Base-by-base conservation (phyloP, 768 basidiomycete genomes). In the Coprinopsis strossmayeri region DNA sequence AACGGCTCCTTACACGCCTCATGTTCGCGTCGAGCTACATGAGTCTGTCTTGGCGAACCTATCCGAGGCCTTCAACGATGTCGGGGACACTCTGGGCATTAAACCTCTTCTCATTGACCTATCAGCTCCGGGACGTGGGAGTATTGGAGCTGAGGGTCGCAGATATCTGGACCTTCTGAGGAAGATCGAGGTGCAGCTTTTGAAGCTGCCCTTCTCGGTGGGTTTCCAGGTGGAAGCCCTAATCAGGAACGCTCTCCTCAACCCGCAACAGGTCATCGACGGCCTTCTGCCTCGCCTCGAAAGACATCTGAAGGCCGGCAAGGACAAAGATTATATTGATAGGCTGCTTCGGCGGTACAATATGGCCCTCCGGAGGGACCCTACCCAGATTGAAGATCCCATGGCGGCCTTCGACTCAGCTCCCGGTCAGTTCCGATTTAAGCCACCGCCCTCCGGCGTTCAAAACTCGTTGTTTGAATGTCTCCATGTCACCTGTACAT, bases 201-300 rank as follows among this genome's bases (percentile, higher is more conserved):
- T 62, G 25, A 62, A 61, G 2, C 71, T 82, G 43, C 68, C 74
- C 10, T 91, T 84, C 83, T 63, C 69, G 2, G 70, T 88, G 26
- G 83, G 81, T 0, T 91, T 90, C 59, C 89, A 92, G 61, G 64
- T 90, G 20, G 87, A 87, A 61, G 75, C 79, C 0, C 65, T 89
- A 11, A 59, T 91, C 3, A 77, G 70, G 18, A 86, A 83, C 50
- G 74, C 75, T 0, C 61, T 77, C 20, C 68, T 90, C 23, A 78
- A 79, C 51, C 80, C 85, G 0, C 62, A 64, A 4, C 85, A 90
- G 32, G 17, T 18, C 11, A 35, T 91, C 1, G 59, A 64, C 3
- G 57, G 63, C 5, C 64, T 87, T 37, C 61, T 71, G 15, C 68
- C 70, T 1, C 60, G 58, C 2, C 67, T 87, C 37, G 64, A 69